Conservation (phyloP, 768 basidiomycete species). For the Leccinum subtestaceum region DNA sequence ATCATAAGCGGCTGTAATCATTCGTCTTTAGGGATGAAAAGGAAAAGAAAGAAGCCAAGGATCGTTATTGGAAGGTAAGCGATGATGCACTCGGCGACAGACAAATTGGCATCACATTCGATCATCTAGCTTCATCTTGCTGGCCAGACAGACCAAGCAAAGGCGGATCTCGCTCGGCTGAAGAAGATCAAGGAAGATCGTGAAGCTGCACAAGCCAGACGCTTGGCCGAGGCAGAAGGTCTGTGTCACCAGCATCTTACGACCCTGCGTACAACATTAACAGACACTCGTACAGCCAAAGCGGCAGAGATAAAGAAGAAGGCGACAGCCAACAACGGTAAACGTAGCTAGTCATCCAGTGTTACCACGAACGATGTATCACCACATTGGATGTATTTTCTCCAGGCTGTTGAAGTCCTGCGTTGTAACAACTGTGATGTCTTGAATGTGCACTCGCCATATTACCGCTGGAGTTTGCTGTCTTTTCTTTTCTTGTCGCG, state of each 20-base stretch:
- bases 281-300: slow-evolving; percentile 46
- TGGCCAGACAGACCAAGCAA: slow-evolving; percentile 91
- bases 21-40: slow-evolving; percentile 68
- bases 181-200: slow-evolving; percentile 84
- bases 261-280: not conserved
- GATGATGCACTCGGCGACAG: not conserved
- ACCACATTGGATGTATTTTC: not conserved
- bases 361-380: slow-evolving; percentile 2
- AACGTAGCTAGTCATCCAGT: slow-evolving; percentile 30
- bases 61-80: slow-evolving; percentile 80
- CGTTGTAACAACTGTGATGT: not conserved
- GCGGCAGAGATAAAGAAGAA: slow-evolving; percentile 61
- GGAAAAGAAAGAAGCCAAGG: slow-evolving; percentile 87
- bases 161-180: slow-evolving; percentile 82
- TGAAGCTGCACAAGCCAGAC: slow-evolving; percentile 82
- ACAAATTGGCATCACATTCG: not conserved
- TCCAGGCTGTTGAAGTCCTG: not conserved
- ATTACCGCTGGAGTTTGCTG: not conserved
- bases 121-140: slow-evolving; percentile 55
- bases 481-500: not conserved
- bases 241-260: slow-evolving; percentile 12
- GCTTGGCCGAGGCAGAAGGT: slow-evolving; percentile 90
- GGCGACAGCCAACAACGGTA: slow-evolving; percentile 34
- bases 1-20: not conserved
- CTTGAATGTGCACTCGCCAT: not conserved